Evolutionary conservation across 176 grass and related monocot species (phyloP), one percentile per base, ranked within the genome.

Genomic region (Bonia amplexicaulis): DNA sequence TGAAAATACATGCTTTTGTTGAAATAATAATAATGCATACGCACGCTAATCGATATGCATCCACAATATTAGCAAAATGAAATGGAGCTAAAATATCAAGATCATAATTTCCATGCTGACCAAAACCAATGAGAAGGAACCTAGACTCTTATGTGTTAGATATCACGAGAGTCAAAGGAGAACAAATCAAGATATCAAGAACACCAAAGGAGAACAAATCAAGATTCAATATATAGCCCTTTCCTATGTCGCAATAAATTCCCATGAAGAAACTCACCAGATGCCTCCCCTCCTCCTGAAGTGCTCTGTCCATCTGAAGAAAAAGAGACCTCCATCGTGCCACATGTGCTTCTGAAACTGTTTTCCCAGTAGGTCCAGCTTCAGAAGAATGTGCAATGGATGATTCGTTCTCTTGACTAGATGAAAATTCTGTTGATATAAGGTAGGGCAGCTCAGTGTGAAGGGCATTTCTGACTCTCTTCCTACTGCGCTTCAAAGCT

Each of bases 251-350:
- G 35, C 79, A 84, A 58, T 48, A 64, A 48, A 79, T 12, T 66
- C 9, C 17, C 17, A 57, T 73, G 27, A 17, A 37, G 35, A 27
- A 91, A 90, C 93, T 91, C 78, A 99, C 96, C 80, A 99, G 85
- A 20, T 90, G 88, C 54, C 80, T 94, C 53, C 88, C 93, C 79
- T 99, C 96, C 66, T 99, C 96, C 61, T 89, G 88, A 73, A 99
- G 84, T 82, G 91, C 35, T 81, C 76, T 96, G 46, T 99, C 96
- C 93, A 99, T 99, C 75, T 99, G 90, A 85, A 78, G 40, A 41
- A 99, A 99, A 59, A 99, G 87, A 90, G 92, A 90, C 59, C 44
- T 94, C 96, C 96, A 99, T 67, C 87, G 88, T 33, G 90, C 81
- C 46, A 89, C 78, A 91, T 99, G 96, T 62, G 70, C 93, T 55